A percentile compares a stretch with the other conserved stretches of the same genome.
phyloP scores from a whole-genome alignment of 2,329 filamentous ascomycete genomes.

The Pyricularia grisea region DNA sequence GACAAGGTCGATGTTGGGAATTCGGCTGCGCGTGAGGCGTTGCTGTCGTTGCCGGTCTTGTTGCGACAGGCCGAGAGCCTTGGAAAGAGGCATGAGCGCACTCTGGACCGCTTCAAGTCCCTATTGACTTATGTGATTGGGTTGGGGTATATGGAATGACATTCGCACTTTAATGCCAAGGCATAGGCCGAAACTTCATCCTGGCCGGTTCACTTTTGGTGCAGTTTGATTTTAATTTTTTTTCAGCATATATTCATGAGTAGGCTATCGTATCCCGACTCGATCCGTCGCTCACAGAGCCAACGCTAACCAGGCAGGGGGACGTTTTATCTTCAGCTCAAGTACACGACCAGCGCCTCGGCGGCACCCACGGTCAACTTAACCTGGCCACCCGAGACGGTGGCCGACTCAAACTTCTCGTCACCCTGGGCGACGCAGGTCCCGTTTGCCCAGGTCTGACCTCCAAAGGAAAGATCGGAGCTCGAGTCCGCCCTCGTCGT shows the following conservation, averaged over 20 bases:
- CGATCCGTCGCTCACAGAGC: neutral
- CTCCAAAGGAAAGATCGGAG: constrained; percentile 30
- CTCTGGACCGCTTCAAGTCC: neutral
- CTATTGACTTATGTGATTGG: neutral
- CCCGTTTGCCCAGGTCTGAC: constrained; percentile 33
- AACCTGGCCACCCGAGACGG: constrained; percentile 24
- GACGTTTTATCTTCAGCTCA: constrained; percentile 12
- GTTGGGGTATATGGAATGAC: neutral
- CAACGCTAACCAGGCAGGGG: neutral
- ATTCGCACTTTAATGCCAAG: neutral
- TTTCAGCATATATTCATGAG: neutral
- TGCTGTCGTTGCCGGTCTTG: neutral
- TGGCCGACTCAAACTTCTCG: constrained; percentile 25
- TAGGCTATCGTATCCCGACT: neutral
- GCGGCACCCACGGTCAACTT: constrained; percentile 32
- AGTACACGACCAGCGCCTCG: constrained; percentile 38
- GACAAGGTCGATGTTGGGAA: neutral
- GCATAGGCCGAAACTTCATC: neutral
- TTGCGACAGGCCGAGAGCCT: neutral
- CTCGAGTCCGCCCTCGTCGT: constrained; percentile 33
- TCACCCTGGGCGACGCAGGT: constrained; percentile 32
- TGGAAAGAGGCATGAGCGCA: neutral
- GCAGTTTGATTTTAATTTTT: neutral
- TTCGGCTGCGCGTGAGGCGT: neutral
- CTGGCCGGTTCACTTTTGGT: neutral